Evolutionary conservation across 129 eudicot genomes (phyloP).

Genomic region (Cynara cardunculus): DNA sequence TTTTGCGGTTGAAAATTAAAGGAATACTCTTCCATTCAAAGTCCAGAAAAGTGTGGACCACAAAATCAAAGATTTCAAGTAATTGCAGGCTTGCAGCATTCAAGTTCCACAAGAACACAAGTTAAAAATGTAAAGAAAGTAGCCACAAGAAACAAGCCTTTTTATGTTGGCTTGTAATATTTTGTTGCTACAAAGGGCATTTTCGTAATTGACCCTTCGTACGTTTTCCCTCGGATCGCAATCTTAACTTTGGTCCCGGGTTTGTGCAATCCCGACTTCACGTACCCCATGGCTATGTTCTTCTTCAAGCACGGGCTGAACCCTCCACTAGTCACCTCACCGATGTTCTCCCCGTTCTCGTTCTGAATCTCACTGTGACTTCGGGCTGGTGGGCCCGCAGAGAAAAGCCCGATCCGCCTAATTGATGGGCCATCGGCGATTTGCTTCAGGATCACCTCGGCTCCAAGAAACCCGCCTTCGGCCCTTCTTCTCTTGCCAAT

Average conservation of each 20-base stretch:
- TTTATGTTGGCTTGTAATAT: constrained; percentile 86
- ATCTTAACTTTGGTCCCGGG: constrained; percentile 76
- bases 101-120: constrained; percentile 29
- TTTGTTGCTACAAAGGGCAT: constrained; percentile 98
- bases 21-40: background rate
- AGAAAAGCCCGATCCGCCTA: constrained; percentile 79
- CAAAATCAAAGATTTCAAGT: constrained; percentile 19
- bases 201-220: constrained; percentile 79
- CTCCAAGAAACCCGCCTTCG: constrained; percentile 96
- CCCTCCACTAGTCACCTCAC: constrained; percentile 96
- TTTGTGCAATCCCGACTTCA: constrained; percentile 90
- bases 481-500: constrained; percentile 94
- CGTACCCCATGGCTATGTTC: constrained; percentile 98
- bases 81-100: constrained; percentile 33
- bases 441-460: constrained; percentile 90
- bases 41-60: background rate
- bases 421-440: constrained; percentile 78
- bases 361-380: constrained; percentile 91
- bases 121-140: constrained; percentile 27
- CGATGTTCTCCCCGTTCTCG: constrained; percentile 71
- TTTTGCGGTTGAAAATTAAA: background rate
- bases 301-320: constrained; percentile 98
- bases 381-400: constrained; percentile 87
- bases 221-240: constrained; percentile 66
- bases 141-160: constrained; percentile 5